phyloP scores from a whole-genome alignment of 2,329 filamentous ascomycete genomes.

The Fusarium nanum region DNA sequence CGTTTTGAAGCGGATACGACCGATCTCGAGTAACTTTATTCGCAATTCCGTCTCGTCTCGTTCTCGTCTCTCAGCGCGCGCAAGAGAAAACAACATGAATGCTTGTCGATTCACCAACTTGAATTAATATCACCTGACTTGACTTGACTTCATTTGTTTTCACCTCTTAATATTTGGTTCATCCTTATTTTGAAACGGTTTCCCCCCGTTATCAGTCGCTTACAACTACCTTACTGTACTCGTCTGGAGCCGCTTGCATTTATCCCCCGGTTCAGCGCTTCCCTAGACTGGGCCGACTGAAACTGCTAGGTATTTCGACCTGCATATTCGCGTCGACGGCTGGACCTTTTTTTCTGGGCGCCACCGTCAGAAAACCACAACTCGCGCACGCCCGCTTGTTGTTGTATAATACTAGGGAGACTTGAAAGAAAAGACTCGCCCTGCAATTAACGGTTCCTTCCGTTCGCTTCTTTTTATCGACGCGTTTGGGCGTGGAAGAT shows the following conservation, averaged over 20 bases:
- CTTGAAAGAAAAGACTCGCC: conserved; percentile 11
- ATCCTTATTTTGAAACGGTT: conserved; percentile 30
- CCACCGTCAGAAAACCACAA: conserved; percentile 29
- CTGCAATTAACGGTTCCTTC: conserved; percentile 12
- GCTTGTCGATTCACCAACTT: conserved; percentile 48
- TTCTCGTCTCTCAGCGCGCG: conserved; percentile 37
- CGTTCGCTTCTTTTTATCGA: conserved; percentile 28
- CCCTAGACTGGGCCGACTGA: conserved; percentile 38
- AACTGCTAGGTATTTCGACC: conserved; percentile 47
- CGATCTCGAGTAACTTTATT: conserved; percentile 49
- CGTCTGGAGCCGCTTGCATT: conserved; percentile 38
- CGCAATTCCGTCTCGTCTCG: conserved; percentile 41
- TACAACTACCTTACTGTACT: conserved; percentile 15
- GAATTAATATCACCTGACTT: not conserved
- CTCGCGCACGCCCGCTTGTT: conserved; percentile 12
- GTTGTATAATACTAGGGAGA: conserved; percentile 11
- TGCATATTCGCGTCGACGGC: conserved; percentile 46
- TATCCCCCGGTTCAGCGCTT: conserved; percentile 38
- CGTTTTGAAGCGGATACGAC: conserved; percentile 39
- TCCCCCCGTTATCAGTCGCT: conserved; percentile 33
- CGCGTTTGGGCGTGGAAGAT: conserved; percentile 50
- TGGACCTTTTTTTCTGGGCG: conserved; percentile 36
- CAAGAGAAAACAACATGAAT: conserved; percentile 63
- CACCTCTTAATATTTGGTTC: not conserved
- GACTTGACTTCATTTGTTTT: not conserved